phyloP scores from a whole-genome alignment of 805 yeast species.

The Saccharomyces jurei region DNA sequence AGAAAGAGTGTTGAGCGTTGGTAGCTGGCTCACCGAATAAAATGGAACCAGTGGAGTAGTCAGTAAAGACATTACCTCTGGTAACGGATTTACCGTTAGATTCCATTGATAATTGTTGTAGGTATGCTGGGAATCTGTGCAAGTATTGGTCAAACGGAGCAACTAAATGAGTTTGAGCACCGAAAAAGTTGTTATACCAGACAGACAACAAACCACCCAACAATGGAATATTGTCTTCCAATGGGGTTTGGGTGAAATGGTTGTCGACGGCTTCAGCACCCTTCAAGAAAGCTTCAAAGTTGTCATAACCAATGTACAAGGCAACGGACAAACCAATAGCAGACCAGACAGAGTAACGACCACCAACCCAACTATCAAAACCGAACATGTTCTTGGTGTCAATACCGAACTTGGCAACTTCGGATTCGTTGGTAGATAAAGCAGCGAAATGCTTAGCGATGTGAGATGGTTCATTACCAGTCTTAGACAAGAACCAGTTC shows the following conservation, averaged over 20 bases:
- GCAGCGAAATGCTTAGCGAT: constrained; percentile 98
- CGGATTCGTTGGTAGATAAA: constrained; percentile 83
- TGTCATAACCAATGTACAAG: constrained; percentile 88
- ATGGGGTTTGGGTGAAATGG: constrained; percentile 77
- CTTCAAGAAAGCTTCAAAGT: constrained; percentile 82
- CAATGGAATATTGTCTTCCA: constrained; percentile 86
- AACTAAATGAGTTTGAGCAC: constrained; percentile 96
- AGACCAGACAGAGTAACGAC: constrained; percentile 99
- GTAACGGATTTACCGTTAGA: constrained; percentile 97
- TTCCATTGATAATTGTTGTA: constrained; percentile 98
- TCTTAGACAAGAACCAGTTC: constrained; percentile 78
- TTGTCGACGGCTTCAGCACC: constrained; percentile 98
- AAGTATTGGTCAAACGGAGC: constrained; percentile 98
- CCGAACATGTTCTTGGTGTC: constrained; percentile 98
- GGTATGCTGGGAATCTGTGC: constrained; percentile 98
- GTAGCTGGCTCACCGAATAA: constrained; percentile 98
- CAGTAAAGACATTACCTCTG: constrained; percentile 82
- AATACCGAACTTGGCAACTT: constrained; percentile 91
- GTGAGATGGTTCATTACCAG: constrained; percentile 48
- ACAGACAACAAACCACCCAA: constrained; percentile 89
- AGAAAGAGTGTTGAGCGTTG: constrained; percentile 97
- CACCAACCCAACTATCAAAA: constrained; percentile 98
- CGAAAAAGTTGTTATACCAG: constrained; percentile 98
- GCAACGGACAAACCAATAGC: constrained; percentile 96
- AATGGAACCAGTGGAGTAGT: constrained; percentile 92